Percentiles rank a stretch among this genome's conserved stretches.
phyloP scores from a whole-genome alignment of 768 basidiomycete species.

The Podaxis rugospora region DNA sequence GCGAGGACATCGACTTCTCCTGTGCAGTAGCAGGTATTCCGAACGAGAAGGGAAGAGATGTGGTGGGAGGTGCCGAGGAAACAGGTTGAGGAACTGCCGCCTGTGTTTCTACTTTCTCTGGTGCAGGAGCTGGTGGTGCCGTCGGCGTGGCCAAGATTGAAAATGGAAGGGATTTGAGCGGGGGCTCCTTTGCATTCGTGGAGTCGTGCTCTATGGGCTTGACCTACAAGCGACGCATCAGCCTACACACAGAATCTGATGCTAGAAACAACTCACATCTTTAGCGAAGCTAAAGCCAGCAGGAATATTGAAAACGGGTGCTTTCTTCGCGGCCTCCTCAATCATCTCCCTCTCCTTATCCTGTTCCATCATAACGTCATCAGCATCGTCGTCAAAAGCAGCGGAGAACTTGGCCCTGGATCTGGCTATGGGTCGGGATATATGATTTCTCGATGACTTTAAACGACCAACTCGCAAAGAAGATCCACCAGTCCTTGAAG shows the following conservation, averaged over 20 bases:
- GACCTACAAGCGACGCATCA: constrained; percentile 21
- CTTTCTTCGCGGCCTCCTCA: constrained; percentile 52
- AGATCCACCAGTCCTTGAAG: constrained; percentile 31
- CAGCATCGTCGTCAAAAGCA: constrained; percentile 44
- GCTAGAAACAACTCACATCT: constrained; percentile 19
- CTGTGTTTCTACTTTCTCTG: constrained; percentile 6
- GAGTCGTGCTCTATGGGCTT: constrained; percentile 34
- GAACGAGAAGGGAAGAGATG: background rate
- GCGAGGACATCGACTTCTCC: constrained; percentile 6
- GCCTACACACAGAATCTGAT: background rate
- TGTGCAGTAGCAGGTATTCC: constrained; percentile 5
- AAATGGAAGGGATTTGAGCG: constrained; percentile 60
- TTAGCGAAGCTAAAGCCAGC: constrained; percentile 65
- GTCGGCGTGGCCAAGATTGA: constrained; percentile 34
- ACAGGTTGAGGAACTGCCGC: background rate
- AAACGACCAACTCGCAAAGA: constrained; percentile 65
- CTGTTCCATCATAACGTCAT: constrained; percentile 42
- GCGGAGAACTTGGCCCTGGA: constrained; percentile 63
- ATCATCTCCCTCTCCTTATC: constrained; percentile 41
- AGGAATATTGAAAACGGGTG: constrained; percentile 56
- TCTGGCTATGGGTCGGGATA: constrained; percentile 46
- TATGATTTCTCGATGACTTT: constrained; percentile 52
- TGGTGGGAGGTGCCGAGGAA: constrained; percentile 2
- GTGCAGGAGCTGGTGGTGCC: background rate
- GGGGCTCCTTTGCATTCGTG: constrained; percentile 56